Evolutionary conservation across 2,329 filamentous ascomycete genomes (phyloP), one percentile per base, ranked within the genome.

Genomic region (Neocatenulostroma microsporum): DNA sequence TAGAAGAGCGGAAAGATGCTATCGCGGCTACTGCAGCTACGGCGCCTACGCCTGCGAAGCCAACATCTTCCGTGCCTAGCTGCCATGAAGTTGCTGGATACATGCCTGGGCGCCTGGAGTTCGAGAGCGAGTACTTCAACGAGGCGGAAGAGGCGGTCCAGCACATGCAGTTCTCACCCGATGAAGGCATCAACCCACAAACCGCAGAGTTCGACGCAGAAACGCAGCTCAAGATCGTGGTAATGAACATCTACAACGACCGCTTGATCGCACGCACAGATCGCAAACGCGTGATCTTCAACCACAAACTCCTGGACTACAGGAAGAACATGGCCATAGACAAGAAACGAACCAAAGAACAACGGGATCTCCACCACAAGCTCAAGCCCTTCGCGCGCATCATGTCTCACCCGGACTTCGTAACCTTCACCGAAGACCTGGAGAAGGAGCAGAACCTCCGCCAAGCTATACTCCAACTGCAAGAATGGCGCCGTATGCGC

Each of bases 31-130:
- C 85, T 7, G 79, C 85, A 1, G 81, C 86, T 1, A 73, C 87
- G 24, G 84, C 85, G 17, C 86, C 89, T 2, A 94, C 95, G 63
- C 49, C 51, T 5, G 88, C 89, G 51, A 96, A 96, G 57, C 91
- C 91, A 0, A 96, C 89, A 0, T 88, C 88, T 7, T 94, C 84
- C 67, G 87, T 95, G 3, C 91, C 91, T 1, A 82, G 87, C 21
- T 98, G 91, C 61, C 91, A 98, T 67, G 91, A 98, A 62, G 91
- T 98, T 24, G 87, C 95, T 62, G 91, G 91, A 3, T 98, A 94
- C 60, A 98, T 98, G 91, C 91, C 91, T 3, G 91, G 91, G 28
- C 86, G 91, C 26, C 64, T 98, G 47, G 91, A 98, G 56, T 98
- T 98, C 47, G 91, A 98, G 69, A 95, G 85, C 0, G 91, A 98